Base-by-base conservation (phyloP, 371 early-diverging fungal genomes). In the Rhizopus stolonifer region DNA sequence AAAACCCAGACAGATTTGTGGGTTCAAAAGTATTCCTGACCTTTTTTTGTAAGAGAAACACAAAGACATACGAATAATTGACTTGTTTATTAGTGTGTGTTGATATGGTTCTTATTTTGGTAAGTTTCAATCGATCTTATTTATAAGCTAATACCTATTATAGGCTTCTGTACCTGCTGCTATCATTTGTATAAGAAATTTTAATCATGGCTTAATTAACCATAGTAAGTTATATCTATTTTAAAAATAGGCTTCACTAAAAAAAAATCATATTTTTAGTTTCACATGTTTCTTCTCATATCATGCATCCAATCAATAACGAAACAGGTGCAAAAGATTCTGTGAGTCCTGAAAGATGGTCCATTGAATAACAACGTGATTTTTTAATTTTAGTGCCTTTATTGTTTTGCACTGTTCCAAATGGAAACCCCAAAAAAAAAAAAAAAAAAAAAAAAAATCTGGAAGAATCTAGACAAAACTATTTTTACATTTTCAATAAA, bases 21-120 rank as follows among this genome's bases (percentile, higher is more conserved):
- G 70, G 79, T 17, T 81, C 86, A 40, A 68, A 74, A 47, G 75
- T 78, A 2, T 86, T 87, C 64, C 70, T 90, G 60, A 89, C 89
- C 2, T 90, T 90, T 62, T 90, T 88, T 46, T 56, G 70, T 66
- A 66, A 60, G 67, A 62, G 7, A 10, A 23, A 2, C 23, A 5
- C 18, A 18, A n/a, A 3, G 6, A 15, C 6, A 21, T 34, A n/a
- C 23, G 36, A 43, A 15, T 24, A 5, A 22, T 33, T 24, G 31
- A 22, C 43, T n/a, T 33, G 19, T 31, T 9, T 40, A 29, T 29
- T 57, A 68, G 68, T 63, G 25, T 64, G 64, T 49, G 64, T 68
- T 33, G 63, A 59, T 32, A 62, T 67, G 57, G 63, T 62, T 0
- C 56, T 67, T 52, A 50, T 67, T 46, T 56, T 67, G 55, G 64